Base-by-base conservation (phyloP, 495 filamentous ascomycete species). In the Trichoderma reesei region DNA sequence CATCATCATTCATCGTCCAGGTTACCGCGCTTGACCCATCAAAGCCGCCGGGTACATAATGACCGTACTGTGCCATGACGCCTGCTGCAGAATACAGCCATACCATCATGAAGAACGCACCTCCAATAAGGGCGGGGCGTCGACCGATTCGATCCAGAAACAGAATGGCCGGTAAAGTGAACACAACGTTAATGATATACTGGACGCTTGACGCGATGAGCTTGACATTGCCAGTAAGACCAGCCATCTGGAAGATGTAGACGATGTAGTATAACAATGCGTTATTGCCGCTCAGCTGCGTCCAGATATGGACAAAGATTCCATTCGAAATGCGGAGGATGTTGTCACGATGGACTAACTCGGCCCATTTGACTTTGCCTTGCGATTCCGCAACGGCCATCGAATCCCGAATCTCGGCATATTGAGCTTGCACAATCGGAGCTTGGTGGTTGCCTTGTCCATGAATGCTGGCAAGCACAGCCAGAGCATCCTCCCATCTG, bases 51-150 rank as follows among this genome's bases (percentile, higher is more conserved):
- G 31, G 62, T 13, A 63, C 62, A 20, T 48, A 48, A 13, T 63
- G 62, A 5, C 42, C 62, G 67, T 62, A 71, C 64, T 60, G 41
- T 3, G 67, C 82, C 75, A 87, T 80, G 38, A 87, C 70, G 59
- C 79, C 85, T 13, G 77, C 85, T 64, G 85, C 86, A 67, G 81
- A 77, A 72, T 79, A 87, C 69, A 88, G 76, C 69, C 77, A 87
- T 42, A 72, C 79, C 66, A 78, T 73, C 85, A 87, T 87, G 46
- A 85, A 68, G 16, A 74, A 71, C 1, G 82, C 78, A 18, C 85
- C 85, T 41, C 83, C 39, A 11, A 87, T 62, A 26, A 87, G 73
- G 1, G 84, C 81, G 7, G 72, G 75, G 26, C 80, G 79, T 65
- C 81, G 77, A 20, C 81, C 81, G 65, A 79, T 73, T 16, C 72